Percentiles rank a stretch among this genome's conserved stretches.
Conservation (phyloP, 768 basidiomycete genomes). For the Lactarius akahatsu region DNA sequence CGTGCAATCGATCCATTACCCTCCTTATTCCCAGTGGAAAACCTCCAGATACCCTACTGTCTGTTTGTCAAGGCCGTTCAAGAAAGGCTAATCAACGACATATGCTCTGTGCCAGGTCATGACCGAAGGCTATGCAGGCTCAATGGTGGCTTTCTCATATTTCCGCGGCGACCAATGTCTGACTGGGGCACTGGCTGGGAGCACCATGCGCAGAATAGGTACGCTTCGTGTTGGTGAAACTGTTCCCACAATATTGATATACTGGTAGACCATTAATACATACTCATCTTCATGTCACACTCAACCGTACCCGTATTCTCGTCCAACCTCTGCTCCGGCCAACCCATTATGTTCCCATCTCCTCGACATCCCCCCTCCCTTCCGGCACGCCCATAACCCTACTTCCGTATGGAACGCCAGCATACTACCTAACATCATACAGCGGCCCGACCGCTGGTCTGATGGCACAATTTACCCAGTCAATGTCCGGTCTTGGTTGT, state of each 20-base stretch:
- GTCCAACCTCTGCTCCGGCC: slow-evolving; percentile 61
- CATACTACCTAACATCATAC: slow-evolving; percentile 71
- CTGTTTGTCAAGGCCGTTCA: slow-evolving; percentile 66
- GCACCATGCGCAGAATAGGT: slow-evolving; percentile 51
- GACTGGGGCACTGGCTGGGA: slow-evolving; percentile 73
- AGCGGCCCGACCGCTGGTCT: slow-evolving; percentile 63
- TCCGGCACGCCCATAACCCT: slow-evolving; percentile 68
- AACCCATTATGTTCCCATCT: slow-evolving; percentile 58
- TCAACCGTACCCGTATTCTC: slow-evolving; percentile 45
- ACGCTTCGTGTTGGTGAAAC: slow-evolving; percentile 18
- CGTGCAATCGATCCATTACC: slow-evolving; percentile 22
- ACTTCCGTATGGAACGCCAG: slow-evolving; percentile 69
- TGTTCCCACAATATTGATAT: slow-evolving; percentile 25
- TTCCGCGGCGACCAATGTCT: slow-evolving; percentile 42
- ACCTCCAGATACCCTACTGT: slow-evolving; percentile 42
- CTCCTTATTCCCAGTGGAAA: slow-evolving; percentile 45
- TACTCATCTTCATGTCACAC: slow-evolving; percentile 39
- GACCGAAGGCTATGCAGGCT: slow-evolving; percentile 48
- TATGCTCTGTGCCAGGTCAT: slow-evolving; percentile 35
- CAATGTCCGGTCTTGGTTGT: slow-evolving; percentile 61
- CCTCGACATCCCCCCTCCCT: slow-evolving; percentile 41
- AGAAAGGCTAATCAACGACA: slow-evolving; percentile 50
- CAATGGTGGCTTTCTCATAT: slow-evolving; percentile 63
- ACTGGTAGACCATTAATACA: slow-evolving; percentile 55
- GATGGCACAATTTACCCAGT: slow-evolving; percentile 59